These are phyloP conservation scores for Mycosphaerella sp. DNA, from an alignment of 2,329 filamentous ascomycete genomes.

Conservation along the genomic window DNA sequence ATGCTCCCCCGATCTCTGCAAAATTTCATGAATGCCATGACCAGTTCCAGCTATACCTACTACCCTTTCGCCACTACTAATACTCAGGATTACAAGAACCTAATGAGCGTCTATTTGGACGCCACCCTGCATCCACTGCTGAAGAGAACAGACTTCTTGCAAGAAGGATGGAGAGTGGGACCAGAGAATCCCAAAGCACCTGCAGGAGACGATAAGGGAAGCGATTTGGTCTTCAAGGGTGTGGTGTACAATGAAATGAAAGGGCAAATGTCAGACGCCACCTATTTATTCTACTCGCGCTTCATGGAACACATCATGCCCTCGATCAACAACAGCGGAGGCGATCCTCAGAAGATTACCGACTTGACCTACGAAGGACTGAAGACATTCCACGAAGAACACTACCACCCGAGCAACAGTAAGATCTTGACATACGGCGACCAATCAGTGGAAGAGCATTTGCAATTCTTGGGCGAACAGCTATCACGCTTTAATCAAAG, in stretches of 20 bases:
- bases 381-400: slow-evolving; percentile 77
- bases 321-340: slow-evolving; percentile 90
- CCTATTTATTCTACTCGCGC: slow-evolving; percentile 90
- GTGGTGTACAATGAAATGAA: slow-evolving; percentile 99
- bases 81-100: slow-evolving; percentile 86
- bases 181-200: slow-evolving; percentile 70
- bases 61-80: slow-evolving; percentile 99
- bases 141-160: slow-evolving; percentile 85
- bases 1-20: slow-evolving; percentile 98
- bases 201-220: slow-evolving; percentile 39
- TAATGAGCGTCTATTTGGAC: slow-evolving; percentile 95
- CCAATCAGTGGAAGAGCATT: slow-evolving; percentile 75
- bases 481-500: slow-evolving; percentile 68
- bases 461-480: slow-evolving; percentile 70
- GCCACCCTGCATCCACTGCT: slow-evolving; percentile 85
- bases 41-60: slow-evolving; percentile 89
- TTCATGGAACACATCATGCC: slow-evolving; percentile 95
- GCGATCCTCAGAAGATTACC: slow-evolving; percentile 93
- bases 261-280: slow-evolving; percentile 95
- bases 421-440: slow-evolving; percentile 95
- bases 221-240: slow-evolving; percentile 82
- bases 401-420: slow-evolving; percentile 97
- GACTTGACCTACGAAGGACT: slow-evolving; percentile 89
- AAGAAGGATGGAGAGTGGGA: slow-evolving; percentile 94
- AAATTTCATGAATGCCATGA: slow-evolving; percentile 99